A percentile compares a stretch with the other conserved stretches of the same genome.
phyloP scores from a whole-genome alignment of 2,329 filamentous ascomycete genomes.

The Endocalyx cinctus region DNA sequence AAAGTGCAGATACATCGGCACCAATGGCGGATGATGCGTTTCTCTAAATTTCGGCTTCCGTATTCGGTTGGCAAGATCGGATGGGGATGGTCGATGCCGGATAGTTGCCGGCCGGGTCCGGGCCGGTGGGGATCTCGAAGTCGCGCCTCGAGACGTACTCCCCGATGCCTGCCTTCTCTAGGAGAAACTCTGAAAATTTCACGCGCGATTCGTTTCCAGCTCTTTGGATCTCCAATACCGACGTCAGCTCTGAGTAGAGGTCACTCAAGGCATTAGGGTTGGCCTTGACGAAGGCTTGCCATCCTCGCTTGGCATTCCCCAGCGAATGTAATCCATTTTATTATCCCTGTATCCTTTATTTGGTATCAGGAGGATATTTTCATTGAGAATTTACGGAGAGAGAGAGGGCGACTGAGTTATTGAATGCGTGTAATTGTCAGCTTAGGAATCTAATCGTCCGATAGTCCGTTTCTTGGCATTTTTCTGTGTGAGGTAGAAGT shows the following conservation, averaged over 20 bases:
- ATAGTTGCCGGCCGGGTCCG: too few species aligned
- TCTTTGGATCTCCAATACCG: constrained; percentile 21
- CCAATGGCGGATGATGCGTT: constrained; percentile 33
- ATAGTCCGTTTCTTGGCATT: too few species aligned
- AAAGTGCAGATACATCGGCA: constrained; percentile 39
- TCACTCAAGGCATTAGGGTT: constrained; percentile 11
- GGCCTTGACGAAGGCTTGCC: constrained; percentile 28
- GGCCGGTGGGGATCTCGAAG: constrained; percentile 30
- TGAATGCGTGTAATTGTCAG: too few species aligned
- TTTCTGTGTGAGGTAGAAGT: too few species aligned
- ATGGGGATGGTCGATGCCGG: constrained; percentile 41
- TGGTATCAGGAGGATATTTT: too few species aligned
- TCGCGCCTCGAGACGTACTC: constrained; percentile 19
- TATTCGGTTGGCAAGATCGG: constrained; percentile 40
- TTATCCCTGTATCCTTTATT: too few species aligned
- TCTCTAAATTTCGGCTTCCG: constrained; percentile 21
- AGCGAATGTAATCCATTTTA: constrained; percentile 31
- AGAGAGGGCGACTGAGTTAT: too few species aligned
- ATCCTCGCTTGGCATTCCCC: constrained; percentile 34
- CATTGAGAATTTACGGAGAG: too few species aligned
- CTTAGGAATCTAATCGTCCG: too few species aligned
- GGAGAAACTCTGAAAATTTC: constrained; percentile 12
- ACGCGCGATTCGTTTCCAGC: constrained; percentile 27
- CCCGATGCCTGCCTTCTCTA: constrained; percentile 17
- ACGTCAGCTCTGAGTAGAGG: constrained; percentile 17